Evolutionary conservation across 2,329 filamentous ascomycete species (phyloP).

Genomic region (Xylariaceae sp.): DNA sequence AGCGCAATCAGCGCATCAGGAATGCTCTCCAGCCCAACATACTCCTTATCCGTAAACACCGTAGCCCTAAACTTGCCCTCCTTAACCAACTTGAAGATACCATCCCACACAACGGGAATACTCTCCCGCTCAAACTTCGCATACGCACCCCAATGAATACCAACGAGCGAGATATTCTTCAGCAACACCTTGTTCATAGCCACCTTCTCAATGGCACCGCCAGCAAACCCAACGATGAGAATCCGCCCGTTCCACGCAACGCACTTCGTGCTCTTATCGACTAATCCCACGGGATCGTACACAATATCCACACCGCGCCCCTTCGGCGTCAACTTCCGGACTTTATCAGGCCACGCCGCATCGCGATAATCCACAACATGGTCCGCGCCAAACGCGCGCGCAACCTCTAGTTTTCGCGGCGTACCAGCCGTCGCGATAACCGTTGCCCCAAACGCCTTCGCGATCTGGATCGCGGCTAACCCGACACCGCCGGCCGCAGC

Average conservation of each 20-base stretch:
- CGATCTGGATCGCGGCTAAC: conserved; percentile 85
- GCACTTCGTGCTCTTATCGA: conserved; percentile 84
- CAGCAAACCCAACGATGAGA: conserved; percentile 84
- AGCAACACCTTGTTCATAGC: conserved; percentile 86
- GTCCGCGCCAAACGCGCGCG: conserved; percentile 76
- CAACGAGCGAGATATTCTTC: conserved; percentile 89
- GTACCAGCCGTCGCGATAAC: conserved; percentile 92
- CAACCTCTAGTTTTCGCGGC: conserved; percentile 72
- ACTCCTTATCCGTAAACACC: conserved; percentile 74
- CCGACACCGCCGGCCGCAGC: conserved; percentile 91
- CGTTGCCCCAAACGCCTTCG: conserved; percentile 83
- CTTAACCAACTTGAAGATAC: conserved; percentile 71
- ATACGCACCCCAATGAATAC: conserved; percentile 89
- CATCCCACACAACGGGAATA: conserved; percentile 71
- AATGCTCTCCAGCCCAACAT: conserved; percentile 74
- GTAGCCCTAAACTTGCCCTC: conserved; percentile 77
- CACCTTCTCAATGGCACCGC: conserved; percentile 81
- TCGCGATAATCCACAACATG: conserved; percentile 72
- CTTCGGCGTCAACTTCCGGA: conserved; percentile 72
- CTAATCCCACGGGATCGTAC: conserved; percentile 87
- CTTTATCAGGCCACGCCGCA: conserved; percentile 56
- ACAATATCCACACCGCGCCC: conserved; percentile 80
- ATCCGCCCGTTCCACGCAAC: conserved; percentile 89
- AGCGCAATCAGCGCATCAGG: conserved; percentile 71
- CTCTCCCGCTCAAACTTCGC: conserved; percentile 64